Base-by-base conservation (phyloP, 1,139 yeast species). In the Suhomyces chickasaworum region DNA sequence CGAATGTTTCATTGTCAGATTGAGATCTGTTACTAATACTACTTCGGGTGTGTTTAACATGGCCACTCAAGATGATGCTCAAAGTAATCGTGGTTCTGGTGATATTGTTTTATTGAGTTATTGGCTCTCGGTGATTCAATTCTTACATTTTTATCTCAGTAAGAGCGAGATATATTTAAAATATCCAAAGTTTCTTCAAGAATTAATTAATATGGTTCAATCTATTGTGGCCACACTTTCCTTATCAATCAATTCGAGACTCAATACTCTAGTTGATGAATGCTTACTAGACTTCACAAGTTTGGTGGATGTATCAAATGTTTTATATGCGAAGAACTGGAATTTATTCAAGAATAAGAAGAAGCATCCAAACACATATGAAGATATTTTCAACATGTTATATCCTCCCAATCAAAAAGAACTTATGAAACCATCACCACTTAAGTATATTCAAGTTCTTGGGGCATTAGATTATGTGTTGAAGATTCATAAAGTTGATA, bases 391-490 rank as follows among this genome's bases (percentile, higher is more conserved):
- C 44, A 74, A 80, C 45, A 84, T 83, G 82, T 66, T 86, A 44
- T 86, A 82, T 53, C 93, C 93, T 9, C 95, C 95, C 10, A 67
- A 85, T 0, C 74, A 82, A 47, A 59, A 63, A 34, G 91, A 89
- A 49, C 57, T 73, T 49, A 73, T 73, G 77, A 84, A 83, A 59
- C 97, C 97, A 3, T 88, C 97, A 0, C 99, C 99, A 0, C 71
- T 91, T 44, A 84, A 83, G 56, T 78, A 91, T 46, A 82, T 91
- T 18, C 96, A 95, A 58, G 88, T 91, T 1, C 75, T 93, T 49
- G 95, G 96, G 20, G 97, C 98, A 0, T 75, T 93, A 42, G 78
- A 89, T 46, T 90, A 91, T 61, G 95, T 93, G 3, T 73, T 91
- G 59, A 90, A 87, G 52, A 71, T 91, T 35, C 95, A 89, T 61